Conservation (phyloP, 140 eudicot species). For the Anethum foeniculum region DNA sequence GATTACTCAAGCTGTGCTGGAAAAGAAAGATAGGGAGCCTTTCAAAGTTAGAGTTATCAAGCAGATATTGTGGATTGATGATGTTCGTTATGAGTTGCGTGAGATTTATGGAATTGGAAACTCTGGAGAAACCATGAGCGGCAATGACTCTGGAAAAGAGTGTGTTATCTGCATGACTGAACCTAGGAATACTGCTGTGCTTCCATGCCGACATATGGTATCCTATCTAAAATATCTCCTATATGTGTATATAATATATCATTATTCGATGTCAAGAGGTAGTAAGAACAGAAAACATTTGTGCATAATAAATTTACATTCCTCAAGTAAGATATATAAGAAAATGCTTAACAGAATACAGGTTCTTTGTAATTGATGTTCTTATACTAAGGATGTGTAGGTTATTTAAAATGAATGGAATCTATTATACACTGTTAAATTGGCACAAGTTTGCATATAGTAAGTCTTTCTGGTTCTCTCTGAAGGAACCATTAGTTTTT, state of each 20-base stretch:
- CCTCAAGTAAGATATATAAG: too few relatives aligned
- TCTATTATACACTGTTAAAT: neutral
- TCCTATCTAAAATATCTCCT: neutral
- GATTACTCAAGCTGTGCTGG: constrained; percentile 42
- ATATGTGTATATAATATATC: neutral
- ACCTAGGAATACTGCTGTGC: constrained; percentile 38
- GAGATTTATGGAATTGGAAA: constrained; percentile 37
- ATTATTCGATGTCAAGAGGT: neutral
- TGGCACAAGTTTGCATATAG: neutral
- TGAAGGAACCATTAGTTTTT: neutral
- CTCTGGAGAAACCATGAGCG: constrained; percentile 18
- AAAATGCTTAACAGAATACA: neutral
- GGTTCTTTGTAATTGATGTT: neutral
- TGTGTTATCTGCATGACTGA: constrained; percentile 58
- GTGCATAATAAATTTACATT: neutral
- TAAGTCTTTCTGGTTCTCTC: neutral
- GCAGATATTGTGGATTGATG: constrained; percentile 41
- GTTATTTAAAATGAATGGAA: neutral
- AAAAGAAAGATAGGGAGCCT: constrained; percentile 19
- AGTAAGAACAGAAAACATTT: neutral
- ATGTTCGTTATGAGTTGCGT: constrained; percentile 34
- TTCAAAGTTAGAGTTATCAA: constrained; percentile 35
- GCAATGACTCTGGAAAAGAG: constrained; percentile 39
- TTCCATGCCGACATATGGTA: constrained; percentile 59
- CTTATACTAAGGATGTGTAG: neutral